phyloP scores from a whole-genome alignment of 192 early-diverging fungal species.

The Backusella tarrabulga region DNA sequence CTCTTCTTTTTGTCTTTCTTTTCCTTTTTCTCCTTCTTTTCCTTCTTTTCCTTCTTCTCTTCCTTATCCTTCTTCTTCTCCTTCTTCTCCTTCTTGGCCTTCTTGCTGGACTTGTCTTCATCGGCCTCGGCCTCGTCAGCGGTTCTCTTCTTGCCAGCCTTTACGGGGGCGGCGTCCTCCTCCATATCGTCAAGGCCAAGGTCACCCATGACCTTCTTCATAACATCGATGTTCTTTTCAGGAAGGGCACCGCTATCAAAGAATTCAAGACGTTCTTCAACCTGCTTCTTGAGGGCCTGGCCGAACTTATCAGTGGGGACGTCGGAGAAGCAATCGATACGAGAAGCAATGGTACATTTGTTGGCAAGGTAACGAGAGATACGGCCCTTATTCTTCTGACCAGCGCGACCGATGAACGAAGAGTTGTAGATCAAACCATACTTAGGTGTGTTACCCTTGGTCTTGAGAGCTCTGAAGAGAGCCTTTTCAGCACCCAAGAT shows the following conservation, averaged over 20 bases:
- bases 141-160: slow-evolving; percentile 46
- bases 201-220: slow-evolving; percentile 78
- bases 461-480: slow-evolving; percentile 96
- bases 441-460: slow-evolving; percentile 95
- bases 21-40: slow-evolving; percentile 57
- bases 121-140: slow-evolving; percentile 31
- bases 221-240: slow-evolving; percentile 90
- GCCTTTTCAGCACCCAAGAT: slow-evolving; percentile 99
- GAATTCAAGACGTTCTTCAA: slow-evolving; percentile 94
- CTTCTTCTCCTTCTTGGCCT: slow-evolving; percentile 59
- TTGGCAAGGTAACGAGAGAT: slow-evolving; percentile 98
- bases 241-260: slow-evolving; percentile 89
- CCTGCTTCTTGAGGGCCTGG: slow-evolving; percentile 89
- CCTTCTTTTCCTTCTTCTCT: slow-evolving; percentile 53
- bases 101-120: slow-evolving; percentile 39
- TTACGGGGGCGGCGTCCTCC: slow-evolving; percentile 19
- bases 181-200: slow-evolving; percentile 48
- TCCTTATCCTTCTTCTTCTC: slow-evolving; percentile 34
- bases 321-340: slow-evolving; percentile 96
- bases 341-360: slow-evolving; percentile 95
- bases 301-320: slow-evolving; percentile 88
- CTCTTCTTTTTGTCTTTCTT: slow-evolving; percentile 62
- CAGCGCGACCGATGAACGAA: slow-evolving; percentile 92
- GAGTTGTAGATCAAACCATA: slow-evolving; percentile 98
- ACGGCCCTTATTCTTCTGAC: slow-evolving; percentile 96